These are phyloP conservation scores for Inonotus hispidus DNA, from an alignment of 1,284 basidiomycete species.

Conservation along the genomic window DNA sequence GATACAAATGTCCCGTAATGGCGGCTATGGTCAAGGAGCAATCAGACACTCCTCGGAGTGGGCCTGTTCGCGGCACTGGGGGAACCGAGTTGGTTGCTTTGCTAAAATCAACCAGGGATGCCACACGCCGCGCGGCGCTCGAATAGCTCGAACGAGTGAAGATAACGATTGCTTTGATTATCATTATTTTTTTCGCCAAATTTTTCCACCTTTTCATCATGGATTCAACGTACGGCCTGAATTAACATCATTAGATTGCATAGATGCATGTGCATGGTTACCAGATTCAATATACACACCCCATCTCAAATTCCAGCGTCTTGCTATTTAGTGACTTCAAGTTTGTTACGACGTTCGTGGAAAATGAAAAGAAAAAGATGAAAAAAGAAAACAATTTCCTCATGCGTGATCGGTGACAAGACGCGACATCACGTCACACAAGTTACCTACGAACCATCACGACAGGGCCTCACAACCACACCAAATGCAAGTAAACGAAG, in stretches of 20 bases:
- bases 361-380: neutral
- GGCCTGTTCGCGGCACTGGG: slow-evolving; percentile 74
- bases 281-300: neutral
- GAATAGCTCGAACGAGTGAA: slow-evolving; percentile 8
- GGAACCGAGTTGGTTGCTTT: slow-evolving; percentile 79
- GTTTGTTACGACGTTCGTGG: neutral
- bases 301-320: neutral
- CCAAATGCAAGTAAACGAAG: slow-evolving; percentile 1
- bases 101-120: slow-evolving; percentile 84
- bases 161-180: neutral
- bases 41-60: slow-evolving; percentile 33
- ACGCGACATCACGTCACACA: slow-evolving; percentile 1
- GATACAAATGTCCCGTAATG: slow-evolving; percentile 45
- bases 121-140: slow-evolving; percentile 62
- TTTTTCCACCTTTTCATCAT: neutral
- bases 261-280: neutral
- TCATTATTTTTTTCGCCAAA: neutral
- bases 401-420: neutral
- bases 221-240: neutral
- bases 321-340: neutral
- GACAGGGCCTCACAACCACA: neutral
- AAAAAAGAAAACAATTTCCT: neutral
- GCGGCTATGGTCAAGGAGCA: slow-evolving; percentile 45
- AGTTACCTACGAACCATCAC: neutral
- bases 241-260: neutral